Base-by-base conservation (phyloP, 2,329 filamentous ascomycete species). In the Penicillium sp. region DNA sequence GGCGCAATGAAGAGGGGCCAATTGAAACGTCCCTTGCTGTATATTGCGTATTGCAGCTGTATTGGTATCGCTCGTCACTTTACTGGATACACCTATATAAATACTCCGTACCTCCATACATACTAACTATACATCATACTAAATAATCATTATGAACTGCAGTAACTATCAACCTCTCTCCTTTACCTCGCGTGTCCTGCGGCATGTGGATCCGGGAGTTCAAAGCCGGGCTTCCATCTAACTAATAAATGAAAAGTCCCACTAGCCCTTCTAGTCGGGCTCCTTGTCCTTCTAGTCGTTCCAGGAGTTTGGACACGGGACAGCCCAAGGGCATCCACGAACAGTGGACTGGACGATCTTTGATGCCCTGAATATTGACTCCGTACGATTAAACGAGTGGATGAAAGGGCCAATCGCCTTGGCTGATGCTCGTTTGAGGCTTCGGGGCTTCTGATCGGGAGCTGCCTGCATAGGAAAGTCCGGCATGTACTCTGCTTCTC, bases 301-400 rank as follows among this genome's bases (percentile, higher is more conserved):
- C 63, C 66, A 49, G 45, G 45, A 55, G 50, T 38, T 63, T 65
- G 66, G 66, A 62, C 59, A 56, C 65, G 63, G 61, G 61, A 66
- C 56, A 56, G n/a, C 47, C 47, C 10, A 33, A 51, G 28, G 45
- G 45, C 24, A 30, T 51, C 17, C 47, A 51, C 28, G n/a, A 51
- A 35, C 47, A 51, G 47, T 51, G 47, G 47, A 22, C 47, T 51
- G 28, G 45, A 49, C 24, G 47, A 51, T 51, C 47, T 13, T n/a
- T 7, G 28, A 51, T 22, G 30, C 47, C 30, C n/a, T 35, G 28
- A 51, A 35, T 35, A 28, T 30, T 8, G n/a, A 9, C 37, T 40
- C 13, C 35, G 35, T 37, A 37, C 13, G 17, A 37, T 17, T 30
- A 49, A 49, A 49, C 15, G 47, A 33, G n/a, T 35, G 4, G 10